phyloP scores from a whole-genome alignment of 306 rosid species.

The Trichosanthes truncata region DNA sequence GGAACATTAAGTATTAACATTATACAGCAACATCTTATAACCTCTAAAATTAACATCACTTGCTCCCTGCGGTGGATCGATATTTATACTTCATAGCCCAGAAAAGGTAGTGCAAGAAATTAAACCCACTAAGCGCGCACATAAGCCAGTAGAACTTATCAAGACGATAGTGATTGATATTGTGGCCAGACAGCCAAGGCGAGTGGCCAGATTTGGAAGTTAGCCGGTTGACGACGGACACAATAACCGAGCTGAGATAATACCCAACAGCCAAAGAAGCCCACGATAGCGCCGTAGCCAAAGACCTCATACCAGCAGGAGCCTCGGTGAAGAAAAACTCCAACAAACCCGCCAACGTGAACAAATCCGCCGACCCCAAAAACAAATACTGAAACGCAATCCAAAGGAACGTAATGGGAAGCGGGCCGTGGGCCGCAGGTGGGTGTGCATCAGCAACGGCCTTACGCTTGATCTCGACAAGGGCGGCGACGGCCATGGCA shows the following conservation, averaged over 20 bases:
- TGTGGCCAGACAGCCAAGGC: constrained; percentile 61
- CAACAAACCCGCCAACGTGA: constrained; percentile 73
- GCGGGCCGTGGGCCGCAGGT: constrained; percentile 22
- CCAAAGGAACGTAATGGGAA: constrained; percentile 68
- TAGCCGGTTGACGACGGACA: constrained; percentile 42
- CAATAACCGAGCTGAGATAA: constrained; percentile 58
- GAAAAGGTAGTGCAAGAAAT: constrained; percentile 66
- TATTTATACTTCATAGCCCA: constrained; percentile 68
- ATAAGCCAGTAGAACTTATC: constrained; percentile 82
- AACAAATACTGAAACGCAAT: constrained; percentile 59
- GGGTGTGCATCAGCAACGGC: constrained; percentile 20
- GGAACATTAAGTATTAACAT: too few relatives aligned
- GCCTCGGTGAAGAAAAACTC: constrained; percentile 88
- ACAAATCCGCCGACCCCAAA: constrained; percentile 70
- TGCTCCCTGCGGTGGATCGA: constrained; percentile 27
- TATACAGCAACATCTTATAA: too few relatives aligned
- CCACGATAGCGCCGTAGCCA: constrained; percentile 75
- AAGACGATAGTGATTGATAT: constrained; percentile 48
- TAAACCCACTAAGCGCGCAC: constrained; percentile 71
- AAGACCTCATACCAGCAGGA: constrained; percentile 57
- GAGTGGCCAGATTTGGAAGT: constrained; percentile 23
- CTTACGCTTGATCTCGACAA: constrained; percentile 66
- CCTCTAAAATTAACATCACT: not conserved
- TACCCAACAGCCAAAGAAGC: constrained; percentile 71
- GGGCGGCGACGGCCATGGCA: constrained; percentile 79